These are phyloP conservation scores for Dorcoceras hygrometricum DNA, from an alignment of 257 asterid genomes.

Conservation along the genomic window DNA sequence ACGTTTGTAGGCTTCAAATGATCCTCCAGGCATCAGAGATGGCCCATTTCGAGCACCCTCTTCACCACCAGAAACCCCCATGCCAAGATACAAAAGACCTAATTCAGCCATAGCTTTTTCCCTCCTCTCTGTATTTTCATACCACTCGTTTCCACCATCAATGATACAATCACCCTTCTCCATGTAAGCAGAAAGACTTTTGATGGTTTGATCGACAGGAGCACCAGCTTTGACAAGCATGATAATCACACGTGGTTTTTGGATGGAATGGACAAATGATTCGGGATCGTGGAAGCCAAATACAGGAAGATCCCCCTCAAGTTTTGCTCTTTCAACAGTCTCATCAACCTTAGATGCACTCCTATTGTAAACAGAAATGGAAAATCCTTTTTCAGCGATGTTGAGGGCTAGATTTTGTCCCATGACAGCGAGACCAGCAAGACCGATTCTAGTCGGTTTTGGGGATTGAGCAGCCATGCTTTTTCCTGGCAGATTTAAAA, in stretches of 20 bases:
- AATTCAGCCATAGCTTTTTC: constrained; percentile 68
- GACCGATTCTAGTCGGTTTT: constrained; percentile 84
- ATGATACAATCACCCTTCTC: constrained; percentile 95
- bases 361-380: constrained; percentile 92
- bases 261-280: constrained; percentile 79
- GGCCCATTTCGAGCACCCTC: constrained; percentile 97
- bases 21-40: constrained; percentile 97
- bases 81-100: constrained; percentile 87
- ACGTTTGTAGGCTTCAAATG: constrained; percentile 71
- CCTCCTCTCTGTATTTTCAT: constrained; percentile 95
- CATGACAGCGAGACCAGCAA: constrained; percentile 98
- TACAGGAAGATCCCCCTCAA: constrained; percentile 82
- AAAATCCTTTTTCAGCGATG: constrained; percentile 97
- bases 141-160: constrained; percentile 99
- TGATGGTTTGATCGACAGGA: constrained; percentile 92
- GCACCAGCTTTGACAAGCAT: constrained; percentile 98
- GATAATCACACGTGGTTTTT: constrained; percentile 90
- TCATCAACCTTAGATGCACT: constrained; percentile 96
- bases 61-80: constrained; percentile 99
- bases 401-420: constrained; percentile 98
- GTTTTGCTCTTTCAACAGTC: constrained; percentile 82
- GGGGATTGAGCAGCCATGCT: constrained; percentile 59
- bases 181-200: constrained; percentile 80
- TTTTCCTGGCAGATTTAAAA: constrained; percentile 27
- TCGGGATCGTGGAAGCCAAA: constrained; percentile 84